phyloP scores from a whole-genome alignment of 495 filamentous ascomycete species.

The Opeltia flavorubescens region DNA sequence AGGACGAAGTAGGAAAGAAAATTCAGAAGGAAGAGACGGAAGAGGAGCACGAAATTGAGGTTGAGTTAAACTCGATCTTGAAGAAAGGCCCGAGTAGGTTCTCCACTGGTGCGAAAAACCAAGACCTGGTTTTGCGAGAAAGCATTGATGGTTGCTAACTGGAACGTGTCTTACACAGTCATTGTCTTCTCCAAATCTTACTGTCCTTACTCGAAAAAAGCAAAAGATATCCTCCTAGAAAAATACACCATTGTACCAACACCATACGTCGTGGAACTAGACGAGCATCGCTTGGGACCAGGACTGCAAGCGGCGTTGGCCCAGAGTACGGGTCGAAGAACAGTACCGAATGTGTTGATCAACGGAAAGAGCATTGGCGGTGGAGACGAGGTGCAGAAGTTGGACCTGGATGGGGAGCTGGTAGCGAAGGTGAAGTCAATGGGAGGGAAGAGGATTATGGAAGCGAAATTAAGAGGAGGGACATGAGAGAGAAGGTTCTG shows the following conservation, averaged over 20 bases:
- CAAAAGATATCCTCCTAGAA: slow-evolving; percentile 69
- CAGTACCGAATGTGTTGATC: slow-evolving; percentile 85
- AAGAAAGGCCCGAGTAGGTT: slow-evolving; percentile 66
- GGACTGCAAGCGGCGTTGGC: slow-evolving; percentile 54
- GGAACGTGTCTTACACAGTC: slow-evolving; percentile 32
- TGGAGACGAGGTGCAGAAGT: slow-evolving; percentile 64
- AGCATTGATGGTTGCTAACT: slow-evolving; percentile 14
- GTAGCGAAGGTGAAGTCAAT: slow-evolving; percentile 56
- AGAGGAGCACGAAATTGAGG: slow-evolving; percentile 43
- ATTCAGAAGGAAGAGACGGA: slow-evolving; percentile 35
- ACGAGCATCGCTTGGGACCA: slow-evolving; percentile 60
- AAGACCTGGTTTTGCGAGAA: background rate
- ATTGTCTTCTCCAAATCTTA: slow-evolving; percentile 94
- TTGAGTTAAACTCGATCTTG: slow-evolving; percentile 55
- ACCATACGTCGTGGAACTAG: slow-evolving; percentile 84
- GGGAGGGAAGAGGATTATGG: slow-evolving; percentile 54
- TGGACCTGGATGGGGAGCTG: slow-evolving; percentile 57
- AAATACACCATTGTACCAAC: slow-evolving; percentile 68
- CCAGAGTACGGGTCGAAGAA: slow-evolving; percentile 62
- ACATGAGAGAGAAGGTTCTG: background rate
- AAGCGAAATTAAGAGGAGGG: slow-evolving; percentile 22
- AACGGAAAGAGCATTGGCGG: slow-evolving; percentile 83
- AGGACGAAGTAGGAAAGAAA: slow-evolving; percentile 20
- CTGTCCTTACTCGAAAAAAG: slow-evolving; percentile 70
- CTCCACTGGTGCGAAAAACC: no score